These are phyloP conservation scores for Leucosporidium creatinivorum DNA, from an alignment of 768 basidiomycete genomes.

Conservation along the genomic window DNA sequence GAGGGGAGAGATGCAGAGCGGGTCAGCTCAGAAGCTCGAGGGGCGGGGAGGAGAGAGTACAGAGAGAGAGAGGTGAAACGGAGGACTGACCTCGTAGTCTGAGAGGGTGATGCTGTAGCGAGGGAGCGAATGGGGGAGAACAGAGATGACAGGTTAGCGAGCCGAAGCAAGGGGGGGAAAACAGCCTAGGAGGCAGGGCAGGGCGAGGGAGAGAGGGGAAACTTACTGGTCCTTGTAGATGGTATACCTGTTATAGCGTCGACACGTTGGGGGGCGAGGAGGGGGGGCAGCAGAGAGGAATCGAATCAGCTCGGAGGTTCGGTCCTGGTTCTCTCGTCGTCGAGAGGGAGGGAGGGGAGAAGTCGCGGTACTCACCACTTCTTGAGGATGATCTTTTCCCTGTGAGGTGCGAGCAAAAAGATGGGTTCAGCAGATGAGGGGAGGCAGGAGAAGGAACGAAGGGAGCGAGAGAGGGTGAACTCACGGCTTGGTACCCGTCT, in stretches of 20 bases:
- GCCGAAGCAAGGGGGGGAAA: neutral
- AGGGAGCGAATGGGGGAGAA: no score
- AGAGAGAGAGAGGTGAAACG: neutral
- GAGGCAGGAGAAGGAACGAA: no score
- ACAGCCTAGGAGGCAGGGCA: neutral
- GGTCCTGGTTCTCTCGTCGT: no score
- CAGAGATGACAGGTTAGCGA: neutral
- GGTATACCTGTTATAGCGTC: slow-evolving; percentile 73
- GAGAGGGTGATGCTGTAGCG: slow-evolving; percentile 57
- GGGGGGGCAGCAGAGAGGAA: no score
- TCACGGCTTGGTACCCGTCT: slow-evolving; percentile 72
- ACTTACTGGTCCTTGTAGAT: slow-evolving; percentile 81
- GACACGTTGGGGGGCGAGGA: no score
- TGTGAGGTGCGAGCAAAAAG: neutral
- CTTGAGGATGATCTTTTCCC: slow-evolving; percentile 68
- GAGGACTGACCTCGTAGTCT: slow-evolving; percentile 61
- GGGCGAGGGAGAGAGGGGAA: slow-evolving; percentile 6
- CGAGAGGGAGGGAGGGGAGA: no score
- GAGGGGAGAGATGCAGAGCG: neutral
- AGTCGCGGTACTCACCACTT: slow-evolving; percentile 84
- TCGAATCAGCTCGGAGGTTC: no score
- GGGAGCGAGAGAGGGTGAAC: neutral
- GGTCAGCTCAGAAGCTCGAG: no score
- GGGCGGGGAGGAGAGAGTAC: neutral
- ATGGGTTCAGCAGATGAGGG: neutral